phyloP scores from a whole-genome alignment of 1,139 yeast species.

The Candida tetrigidarum region DNA sequence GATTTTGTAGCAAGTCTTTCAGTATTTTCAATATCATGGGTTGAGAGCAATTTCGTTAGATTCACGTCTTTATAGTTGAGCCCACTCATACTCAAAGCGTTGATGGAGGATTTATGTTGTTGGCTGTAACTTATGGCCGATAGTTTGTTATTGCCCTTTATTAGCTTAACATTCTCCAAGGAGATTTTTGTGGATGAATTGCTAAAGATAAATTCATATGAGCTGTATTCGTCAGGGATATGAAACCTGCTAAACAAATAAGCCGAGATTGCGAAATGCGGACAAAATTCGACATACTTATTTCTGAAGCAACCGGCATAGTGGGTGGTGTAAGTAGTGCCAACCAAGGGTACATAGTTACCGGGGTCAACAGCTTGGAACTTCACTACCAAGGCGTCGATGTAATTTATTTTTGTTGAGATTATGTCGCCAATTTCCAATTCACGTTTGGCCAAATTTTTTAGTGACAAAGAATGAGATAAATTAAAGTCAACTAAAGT shows the following conservation, averaged over 20 bases:
- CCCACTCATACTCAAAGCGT: constrained; percentile 26
- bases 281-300: constrained; percentile 33
- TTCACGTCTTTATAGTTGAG: constrained; percentile 26
- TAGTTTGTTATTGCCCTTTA: constrained; percentile 31
- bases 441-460: constrained; percentile 28
- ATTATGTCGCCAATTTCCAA: constrained; percentile 27
- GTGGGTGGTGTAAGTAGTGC: constrained; percentile 8
- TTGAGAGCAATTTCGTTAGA: constrained; percentile 24
- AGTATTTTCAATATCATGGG: constrained; percentile 19
- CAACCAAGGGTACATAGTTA: constrained; percentile 8
- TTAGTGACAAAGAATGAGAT: constrained; percentile 26
- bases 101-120: constrained; percentile 31
- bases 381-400: constrained; percentile 15
- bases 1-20: constrained; percentile 19
- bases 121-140: constrained; percentile 30
- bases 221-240: constrained; percentile 33
- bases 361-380: constrained; percentile 5
- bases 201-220: constrained; percentile 23
- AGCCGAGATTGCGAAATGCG: constrained; percentile 32
- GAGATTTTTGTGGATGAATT: constrained; percentile 16
- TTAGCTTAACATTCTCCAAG: constrained; percentile 26
- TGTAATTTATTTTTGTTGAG: constrained; percentile 18
- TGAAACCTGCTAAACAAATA: constrained; percentile 37
- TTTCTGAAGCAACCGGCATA: constrained; percentile 32
- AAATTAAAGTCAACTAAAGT: constrained; percentile 34